Conservation (phyloP, 257 asterid genomes). For the Henckelia pumila region DNA sequence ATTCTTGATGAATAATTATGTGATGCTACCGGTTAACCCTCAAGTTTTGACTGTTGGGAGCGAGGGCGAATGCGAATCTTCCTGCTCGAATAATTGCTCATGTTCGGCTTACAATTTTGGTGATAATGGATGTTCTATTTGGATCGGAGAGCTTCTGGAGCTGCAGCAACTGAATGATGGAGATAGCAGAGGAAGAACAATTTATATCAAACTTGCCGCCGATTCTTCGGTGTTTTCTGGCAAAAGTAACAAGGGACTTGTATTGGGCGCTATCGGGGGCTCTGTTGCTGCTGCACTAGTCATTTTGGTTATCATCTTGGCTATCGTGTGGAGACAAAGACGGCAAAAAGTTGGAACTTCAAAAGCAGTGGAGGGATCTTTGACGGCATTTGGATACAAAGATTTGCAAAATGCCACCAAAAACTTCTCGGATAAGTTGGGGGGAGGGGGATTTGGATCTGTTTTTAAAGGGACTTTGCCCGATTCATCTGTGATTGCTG, state of each 20-base stretch:
- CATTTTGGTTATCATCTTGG: constrained; percentile 21
- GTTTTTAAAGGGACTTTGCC: constrained; percentile 44
- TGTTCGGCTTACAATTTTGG: constrained; percentile 44
- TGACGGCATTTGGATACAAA: constrained; percentile 35
- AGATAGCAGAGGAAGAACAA: constrained; percentile 31
- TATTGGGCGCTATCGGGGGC: constrained; percentile 31
- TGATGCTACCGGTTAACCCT: constrained; percentile 26
- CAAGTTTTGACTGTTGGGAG: constrained; percentile 19
- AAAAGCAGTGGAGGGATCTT: constrained; percentile 35
- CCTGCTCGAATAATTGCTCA: constrained; percentile 43
- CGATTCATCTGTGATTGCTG: constrained; percentile 38
- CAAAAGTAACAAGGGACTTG: constrained; percentile 26
- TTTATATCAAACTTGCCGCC: constrained; percentile 37
- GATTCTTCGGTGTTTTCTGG: constrained; percentile 31
- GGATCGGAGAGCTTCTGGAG: constrained; percentile 40
- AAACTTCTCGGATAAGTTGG: constrained; percentile 43
- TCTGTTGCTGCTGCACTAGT: constrained; percentile 25
- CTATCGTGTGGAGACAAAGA: constrained; percentile 26
- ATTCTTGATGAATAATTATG: constrained; percentile 21
- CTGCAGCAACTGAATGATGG: constrained; percentile 37
- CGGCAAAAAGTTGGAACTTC: constrained; percentile 23
- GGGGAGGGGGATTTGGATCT: constrained; percentile 56
- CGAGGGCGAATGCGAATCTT: constrained; percentile 34
- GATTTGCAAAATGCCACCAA: constrained; percentile 49
- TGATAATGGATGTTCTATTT: constrained; percentile 30